Base-by-base conservation (phyloP, 495 filamentous ascomycete species). In the Aspergillus carlsbadensis region DNA sequence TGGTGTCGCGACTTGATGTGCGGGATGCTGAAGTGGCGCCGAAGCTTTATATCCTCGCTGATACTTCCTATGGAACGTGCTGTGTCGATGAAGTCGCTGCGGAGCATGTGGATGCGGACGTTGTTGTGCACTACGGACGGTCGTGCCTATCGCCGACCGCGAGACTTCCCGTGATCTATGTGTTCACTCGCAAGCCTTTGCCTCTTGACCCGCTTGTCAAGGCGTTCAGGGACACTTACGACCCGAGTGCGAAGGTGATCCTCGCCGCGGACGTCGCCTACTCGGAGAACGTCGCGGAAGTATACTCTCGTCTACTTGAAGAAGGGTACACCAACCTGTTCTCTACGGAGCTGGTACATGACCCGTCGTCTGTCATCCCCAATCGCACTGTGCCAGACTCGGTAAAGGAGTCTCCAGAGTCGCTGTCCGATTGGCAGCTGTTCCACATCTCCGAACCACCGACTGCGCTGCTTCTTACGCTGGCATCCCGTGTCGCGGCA, bases 51-150 rank as follows among this genome's bases (percentile, higher is more conserved):
- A 95, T 99, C 57, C 79, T 99, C 36, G 94, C 88, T 31, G 94
- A 99, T 69, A 98, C 94, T 8, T 96, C 92, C 2, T 99, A 98
- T 71, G 93, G 94, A 41, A 84, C 92, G 5, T 99, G 94, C 74
- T 99, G 94, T 67, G 92, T 97, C 46, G 94, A 99, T 59, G 94
- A 99, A 70, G 87, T 98, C 42, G 95, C 94, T 2, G 94, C 95
- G 14, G 93, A 98, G 65, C 95, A 99, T 70, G 87, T 89, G 26
- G 79, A 90, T 64, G 92, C 94, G 6, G 88, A 98, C 49, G 91
- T 89, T 5, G 87, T 98, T 5, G 89, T 99, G 15, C 94, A 99
- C 68, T 99, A 98, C 64, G 94, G 94, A 20, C 81, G 93, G 39
- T 86, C 92, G 0, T 99, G 94, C 68, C 77, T 99, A 21, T 96